phyloP scores from a whole-genome alignment of 139 green algal species.

The Desmodesmus armatus region DNA sequence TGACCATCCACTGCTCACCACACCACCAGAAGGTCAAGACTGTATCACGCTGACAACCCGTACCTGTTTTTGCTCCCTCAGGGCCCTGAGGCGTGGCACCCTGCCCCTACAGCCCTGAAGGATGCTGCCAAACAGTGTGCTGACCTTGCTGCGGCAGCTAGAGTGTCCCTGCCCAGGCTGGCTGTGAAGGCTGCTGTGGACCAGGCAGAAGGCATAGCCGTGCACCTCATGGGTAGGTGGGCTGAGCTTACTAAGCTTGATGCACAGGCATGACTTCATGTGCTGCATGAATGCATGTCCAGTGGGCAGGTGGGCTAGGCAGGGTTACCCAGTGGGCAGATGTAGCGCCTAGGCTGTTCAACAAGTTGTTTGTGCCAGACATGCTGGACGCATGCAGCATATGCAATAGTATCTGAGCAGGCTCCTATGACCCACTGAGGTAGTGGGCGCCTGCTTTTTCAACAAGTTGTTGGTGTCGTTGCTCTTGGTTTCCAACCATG shows the following conservation, averaged over 20 bases:
- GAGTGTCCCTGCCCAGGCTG: slow-evolving; percentile 14
- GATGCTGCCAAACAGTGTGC: not conserved
- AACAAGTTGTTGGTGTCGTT: too few species aligned
- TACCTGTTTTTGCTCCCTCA: not conserved
- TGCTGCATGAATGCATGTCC: not conserved
- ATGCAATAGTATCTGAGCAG: too few species aligned
- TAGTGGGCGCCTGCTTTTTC: too few species aligned
- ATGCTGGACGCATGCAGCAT: too few species aligned
- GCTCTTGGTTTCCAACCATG: too few species aligned
- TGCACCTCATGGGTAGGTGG: slow-evolving; percentile 31
- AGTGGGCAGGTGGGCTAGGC: too few species aligned
- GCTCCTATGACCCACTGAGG: too few species aligned
- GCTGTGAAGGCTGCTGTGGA: slow-evolving; percentile 22
- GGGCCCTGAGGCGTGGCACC: slow-evolving; percentile 31
- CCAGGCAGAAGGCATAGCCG: not conserved
- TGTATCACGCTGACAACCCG: not conserved
- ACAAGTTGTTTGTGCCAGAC: too few species aligned
- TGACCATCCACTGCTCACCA: not conserved
- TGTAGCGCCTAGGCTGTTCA: too few species aligned
- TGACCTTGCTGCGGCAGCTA: not conserved
- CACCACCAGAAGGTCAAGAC: not conserved
- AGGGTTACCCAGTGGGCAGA: too few species aligned
- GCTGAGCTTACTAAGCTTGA: not conserved
- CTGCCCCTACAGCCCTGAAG: not conserved
- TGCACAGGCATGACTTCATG: not conserved